Conservation (phyloP, 805 yeast species). For the Kazachstania kunashirensis region DNA sequence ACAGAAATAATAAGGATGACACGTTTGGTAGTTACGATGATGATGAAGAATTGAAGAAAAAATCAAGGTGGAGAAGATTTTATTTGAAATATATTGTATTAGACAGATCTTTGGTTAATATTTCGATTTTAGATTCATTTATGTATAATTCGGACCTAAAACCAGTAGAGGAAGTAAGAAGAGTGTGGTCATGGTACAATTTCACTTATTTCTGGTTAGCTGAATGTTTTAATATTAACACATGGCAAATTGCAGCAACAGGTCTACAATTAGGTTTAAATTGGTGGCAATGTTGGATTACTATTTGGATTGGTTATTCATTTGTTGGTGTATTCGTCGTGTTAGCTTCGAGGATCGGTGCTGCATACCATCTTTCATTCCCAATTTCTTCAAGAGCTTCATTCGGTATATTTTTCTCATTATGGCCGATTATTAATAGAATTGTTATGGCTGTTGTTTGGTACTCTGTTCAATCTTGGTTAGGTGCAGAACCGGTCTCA, state of each 20-base stretch:
- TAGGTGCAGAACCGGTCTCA: conserved; percentile 76
- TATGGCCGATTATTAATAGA: conserved; percentile 84
- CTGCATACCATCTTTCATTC: conserved; percentile 72
- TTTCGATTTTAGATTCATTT: conserved; percentile 52
- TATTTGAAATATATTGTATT: conserved; percentile 20
- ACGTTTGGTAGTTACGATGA: background rate
- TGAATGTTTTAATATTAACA: conserved; percentile 80
- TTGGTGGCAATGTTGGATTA: conserved; percentile 89
- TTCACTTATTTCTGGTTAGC: conserved; percentile 79
- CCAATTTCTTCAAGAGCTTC: conserved; percentile 76
- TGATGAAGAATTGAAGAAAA: conserved; percentile 2
- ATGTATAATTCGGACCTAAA: conserved; percentile 65
- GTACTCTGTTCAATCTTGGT: conserved; percentile 80
- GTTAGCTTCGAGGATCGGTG: conserved; percentile 68
- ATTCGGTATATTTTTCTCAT: conserved; percentile 78
- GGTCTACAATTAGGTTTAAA: conserved; percentile 68
- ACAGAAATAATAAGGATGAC: background rate
- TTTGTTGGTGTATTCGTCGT: conserved; percentile 62
- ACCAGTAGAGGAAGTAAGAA: conserved; percentile 65
- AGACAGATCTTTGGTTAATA: conserved; percentile 27
- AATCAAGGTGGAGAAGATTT: conserved; percentile 16
- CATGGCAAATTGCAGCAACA: conserved; percentile 87
- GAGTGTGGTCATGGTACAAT: conserved; percentile 83
- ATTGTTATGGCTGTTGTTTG: conserved; percentile 81
- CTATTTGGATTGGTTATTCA: conserved; percentile 78